phyloP scores from a whole-genome alignment of 306 rosid species.

The Vigna angularis region DNA sequence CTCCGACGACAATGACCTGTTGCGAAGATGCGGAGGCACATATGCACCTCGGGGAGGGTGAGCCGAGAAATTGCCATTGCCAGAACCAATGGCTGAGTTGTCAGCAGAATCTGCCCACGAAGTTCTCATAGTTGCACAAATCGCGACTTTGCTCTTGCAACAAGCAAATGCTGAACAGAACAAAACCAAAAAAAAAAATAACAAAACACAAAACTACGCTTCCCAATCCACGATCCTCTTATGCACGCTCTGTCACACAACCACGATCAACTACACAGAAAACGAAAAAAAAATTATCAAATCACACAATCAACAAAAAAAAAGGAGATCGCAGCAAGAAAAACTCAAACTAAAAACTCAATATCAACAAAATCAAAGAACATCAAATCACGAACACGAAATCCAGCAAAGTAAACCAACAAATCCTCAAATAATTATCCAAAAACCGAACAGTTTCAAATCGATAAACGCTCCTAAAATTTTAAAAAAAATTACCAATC shows the following conservation, averaged over 20 bases:
- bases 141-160: slow-evolving; percentile 36
- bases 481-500: background rate
- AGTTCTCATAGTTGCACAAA: slow-evolving; percentile 57
- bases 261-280: slow-evolving; percentile 43
- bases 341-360: slow-evolving; percentile 29
- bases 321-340: slow-evolving; percentile 37
- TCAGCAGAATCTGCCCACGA: slow-evolving; percentile 83
- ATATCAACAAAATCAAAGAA: slow-evolving; percentile 20
- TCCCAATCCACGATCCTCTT: slow-evolving; percentile 45
- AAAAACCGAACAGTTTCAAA: background rate
- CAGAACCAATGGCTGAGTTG: slow-evolving; percentile 55
- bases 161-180: slow-evolving; percentile 44
- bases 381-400: background rate
- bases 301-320: slow-evolving; percentile 3
- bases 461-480: background rate
- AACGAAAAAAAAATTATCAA: background rate
- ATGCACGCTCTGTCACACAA: slow-evolving; percentile 30
- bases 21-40: slow-evolving; percentile 87
- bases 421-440: slow-evolving; percentile 16
- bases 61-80: slow-evolving; percentile 38
- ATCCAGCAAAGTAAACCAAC: slow-evolving; percentile 11
- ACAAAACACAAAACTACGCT: slow-evolving; percentile 4
- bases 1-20: slow-evolving; percentile 58
- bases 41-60: slow-evolving; percentile 60
- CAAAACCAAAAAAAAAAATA: background rate